phyloP scores from a whole-genome alignment of 306 rosid genomes.

The Crataegus laevigata region DNA sequence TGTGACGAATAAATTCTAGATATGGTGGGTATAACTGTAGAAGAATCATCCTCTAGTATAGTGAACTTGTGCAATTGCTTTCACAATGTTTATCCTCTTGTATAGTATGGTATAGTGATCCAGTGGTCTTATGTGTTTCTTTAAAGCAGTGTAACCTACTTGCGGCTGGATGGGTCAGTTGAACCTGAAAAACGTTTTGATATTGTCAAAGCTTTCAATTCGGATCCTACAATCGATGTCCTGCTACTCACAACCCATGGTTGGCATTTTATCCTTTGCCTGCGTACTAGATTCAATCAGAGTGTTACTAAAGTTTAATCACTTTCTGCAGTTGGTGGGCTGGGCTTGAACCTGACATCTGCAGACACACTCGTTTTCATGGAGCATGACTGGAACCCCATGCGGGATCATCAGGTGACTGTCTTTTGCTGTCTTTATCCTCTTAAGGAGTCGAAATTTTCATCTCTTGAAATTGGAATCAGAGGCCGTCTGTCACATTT shows the following conservation, averaged over 20 bases:
- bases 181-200: conserved; percentile 80
- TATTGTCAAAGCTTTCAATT: conserved; percentile 91
- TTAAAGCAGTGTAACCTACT: conserved; percentile 62
- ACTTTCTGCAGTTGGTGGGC: conserved; percentile 79
- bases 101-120: neutral
- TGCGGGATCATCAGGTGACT: conserved; percentile 94
- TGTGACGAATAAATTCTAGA: neutral
- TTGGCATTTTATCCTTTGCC: conserved; percentile 16
- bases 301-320: conserved; percentile 7
- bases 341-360: conserved; percentile 94
- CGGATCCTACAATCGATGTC: conserved; percentile 95
- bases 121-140: neutral
- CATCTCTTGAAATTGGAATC: neutral
- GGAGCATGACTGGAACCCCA: conserved; percentile 99
- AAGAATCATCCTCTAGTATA: neutral
- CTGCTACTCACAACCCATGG: conserved; percentile 94
- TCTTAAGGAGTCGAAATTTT: neutral
- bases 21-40: neutral
- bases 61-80: neutral
- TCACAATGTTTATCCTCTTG: neutral
- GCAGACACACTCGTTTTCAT: conserved; percentile 91
- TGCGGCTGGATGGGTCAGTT: conserved; percentile 96
- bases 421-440: conserved; percentile 1
- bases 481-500: neutral
- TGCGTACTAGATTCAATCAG: neutral